These are phyloP conservation scores for Diddensiella caesifluorescens DNA, from an alignment of 805 yeast species.

Conservation along the genomic window DNA sequence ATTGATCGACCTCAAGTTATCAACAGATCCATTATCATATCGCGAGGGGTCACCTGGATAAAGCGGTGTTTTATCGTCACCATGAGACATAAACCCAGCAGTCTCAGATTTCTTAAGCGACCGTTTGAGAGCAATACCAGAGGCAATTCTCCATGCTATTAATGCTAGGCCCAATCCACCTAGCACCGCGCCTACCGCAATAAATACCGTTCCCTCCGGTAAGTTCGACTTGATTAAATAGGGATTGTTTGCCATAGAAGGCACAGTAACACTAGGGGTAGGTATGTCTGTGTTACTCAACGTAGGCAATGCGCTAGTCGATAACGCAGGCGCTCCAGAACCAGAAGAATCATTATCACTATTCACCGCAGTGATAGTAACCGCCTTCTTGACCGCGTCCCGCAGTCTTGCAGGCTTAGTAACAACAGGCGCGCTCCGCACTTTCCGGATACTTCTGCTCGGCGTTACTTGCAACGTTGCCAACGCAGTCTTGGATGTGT, in stretches of 20 bases:
- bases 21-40: slow-evolving; percentile 17
- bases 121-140: slow-evolving; percentile 43
- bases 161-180: slow-evolving; percentile 53
- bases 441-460: too few species aligned
- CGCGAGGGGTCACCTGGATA: slow-evolving; percentile 18
- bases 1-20: slow-evolving; percentile 6
- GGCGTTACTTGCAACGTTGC: too few species aligned
- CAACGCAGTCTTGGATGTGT: too few species aligned
- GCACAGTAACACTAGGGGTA: slow-evolving; percentile 50
- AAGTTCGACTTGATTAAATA: slow-evolving; percentile 45
- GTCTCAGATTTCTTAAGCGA: slow-evolving; percentile 44
- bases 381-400: neutral
- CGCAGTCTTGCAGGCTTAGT: too few species aligned
- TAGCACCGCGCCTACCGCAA: slow-evolving; percentile 68
- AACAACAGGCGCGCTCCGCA: too few species aligned
- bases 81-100: slow-evolving; percentile 4
- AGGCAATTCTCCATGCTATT: slow-evolving; percentile 46
- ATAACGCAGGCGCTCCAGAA: neutral
- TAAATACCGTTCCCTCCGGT: slow-evolving; percentile 78
- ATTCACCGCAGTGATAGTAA: slow-evolving; percentile 8
- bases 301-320: slow-evolving; percentile 12
- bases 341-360: neutral
- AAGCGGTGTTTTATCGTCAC: slow-evolving; percentile 11
- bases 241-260: slow-evolving; percentile 60
- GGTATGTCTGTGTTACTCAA: slow-evolving; percentile 23